phyloP scores from a whole-genome alignment of 352 stramenopile genomes.

The Lagenidium giganteum region DNA sequence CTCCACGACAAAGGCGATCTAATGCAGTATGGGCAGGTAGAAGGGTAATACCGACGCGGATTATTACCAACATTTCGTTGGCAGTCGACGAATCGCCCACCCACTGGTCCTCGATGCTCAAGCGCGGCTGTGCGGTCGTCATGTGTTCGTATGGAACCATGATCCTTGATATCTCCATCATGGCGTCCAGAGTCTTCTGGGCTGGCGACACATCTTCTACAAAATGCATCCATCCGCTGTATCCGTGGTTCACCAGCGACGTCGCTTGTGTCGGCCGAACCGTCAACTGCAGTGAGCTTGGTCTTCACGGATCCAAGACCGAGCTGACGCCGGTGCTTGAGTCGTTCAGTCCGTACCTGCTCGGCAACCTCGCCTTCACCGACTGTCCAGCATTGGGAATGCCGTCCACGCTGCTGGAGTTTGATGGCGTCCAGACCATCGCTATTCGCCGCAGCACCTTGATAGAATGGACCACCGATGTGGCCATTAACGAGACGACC shows the following conservation, averaged over 20 bases:
- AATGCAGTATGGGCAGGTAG: too few species aligned
- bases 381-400: constrained; percentile 5
- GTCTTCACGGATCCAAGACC: background rate
- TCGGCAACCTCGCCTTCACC: constrained; percentile 1
- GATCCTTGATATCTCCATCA: too few species aligned
- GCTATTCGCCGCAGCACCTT: background rate
- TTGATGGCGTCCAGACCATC: background rate
- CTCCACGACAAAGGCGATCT: too few species aligned
- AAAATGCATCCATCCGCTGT: constrained; percentile 4
- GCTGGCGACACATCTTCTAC: too few species aligned
- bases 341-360: background rate
- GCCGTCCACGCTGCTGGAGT: background rate
- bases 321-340: constrained; percentile 1
- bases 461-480: background rate
- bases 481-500: background rate
- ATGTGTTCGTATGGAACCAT: too few species aligned
- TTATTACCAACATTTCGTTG: too few species aligned
- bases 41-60: too few species aligned
- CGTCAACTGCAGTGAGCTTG: constrained; percentile 3
- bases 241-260: constrained; percentile 11
- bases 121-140: too few species aligned
- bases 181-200: too few species aligned
- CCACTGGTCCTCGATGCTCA: too few species aligned
- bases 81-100: too few species aligned
- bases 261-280: constrained; percentile 3